phyloP scores from a whole-genome alignment of 768 basidiomycete species.

The Tulasnella sp. region DNA sequence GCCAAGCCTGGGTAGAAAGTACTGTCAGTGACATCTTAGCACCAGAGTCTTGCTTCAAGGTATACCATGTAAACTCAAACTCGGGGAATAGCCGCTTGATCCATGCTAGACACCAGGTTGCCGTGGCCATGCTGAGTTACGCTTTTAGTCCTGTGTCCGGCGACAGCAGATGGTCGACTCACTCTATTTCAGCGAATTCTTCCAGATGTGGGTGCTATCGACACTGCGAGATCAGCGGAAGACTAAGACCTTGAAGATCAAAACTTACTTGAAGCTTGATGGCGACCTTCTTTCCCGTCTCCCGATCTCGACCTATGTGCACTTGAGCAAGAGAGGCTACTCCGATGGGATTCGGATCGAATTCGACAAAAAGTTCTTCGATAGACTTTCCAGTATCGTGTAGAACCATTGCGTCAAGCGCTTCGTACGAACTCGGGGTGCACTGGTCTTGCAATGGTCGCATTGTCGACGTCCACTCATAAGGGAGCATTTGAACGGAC shows the following conservation, averaged over 20 bases:
- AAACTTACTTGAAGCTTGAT: slow-evolving; percentile 57
- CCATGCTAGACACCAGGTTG: slow-evolving; percentile 63
- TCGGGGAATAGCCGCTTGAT: slow-evolving; percentile 94
- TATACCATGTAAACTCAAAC: slow-evolving; percentile 88
- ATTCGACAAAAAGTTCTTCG: slow-evolving; percentile 77
- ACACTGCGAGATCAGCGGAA: neutral
- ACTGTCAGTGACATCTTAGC: neutral
- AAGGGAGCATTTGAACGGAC: slow-evolving; percentile 58
- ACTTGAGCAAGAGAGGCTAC: slow-evolving; percentile 97
- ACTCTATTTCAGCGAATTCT: slow-evolving; percentile 91
- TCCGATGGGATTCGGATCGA: slow-evolving; percentile 86
- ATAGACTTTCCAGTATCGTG: slow-evolving; percentile 77
- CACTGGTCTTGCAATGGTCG: slow-evolving; percentile 85
- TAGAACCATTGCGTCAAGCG: slow-evolving; percentile 73
- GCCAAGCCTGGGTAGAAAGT: slow-evolving; percentile 47
- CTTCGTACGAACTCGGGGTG: slow-evolving; percentile 81
- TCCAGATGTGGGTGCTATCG: slow-evolving; percentile 88
- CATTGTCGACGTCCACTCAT: slow-evolving; percentile 65
- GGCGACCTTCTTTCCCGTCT: slow-evolving; percentile 76
- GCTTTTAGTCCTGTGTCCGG: slow-evolving; percentile 30
- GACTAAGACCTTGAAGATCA: neutral
- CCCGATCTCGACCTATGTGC: slow-evolving; percentile 75
- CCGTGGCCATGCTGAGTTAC: slow-evolving; percentile 44
- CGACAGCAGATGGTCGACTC: slow-evolving; percentile 78
- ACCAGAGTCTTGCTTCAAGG: neutral